Base-by-base conservation (phyloP, 2,329 filamentous ascomycete species). In the Colletotrichum sp. region DNA sequence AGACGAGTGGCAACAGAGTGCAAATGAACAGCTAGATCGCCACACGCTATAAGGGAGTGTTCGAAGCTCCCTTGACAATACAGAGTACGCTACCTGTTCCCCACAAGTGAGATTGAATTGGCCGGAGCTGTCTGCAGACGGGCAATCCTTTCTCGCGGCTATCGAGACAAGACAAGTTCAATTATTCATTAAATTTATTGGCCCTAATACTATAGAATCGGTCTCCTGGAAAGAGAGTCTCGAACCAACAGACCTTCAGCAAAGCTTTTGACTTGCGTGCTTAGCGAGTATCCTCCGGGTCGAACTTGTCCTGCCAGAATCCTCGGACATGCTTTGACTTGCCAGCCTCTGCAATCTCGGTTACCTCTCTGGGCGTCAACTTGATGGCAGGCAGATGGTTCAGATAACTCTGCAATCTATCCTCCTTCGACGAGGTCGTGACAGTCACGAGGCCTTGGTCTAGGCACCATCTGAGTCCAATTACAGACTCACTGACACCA, bases 241-340 rank as follows among this genome's bases (percentile, higher is more conserved):
- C 16, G 28, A 30, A 60, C 3, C 5, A 32, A 12, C 58, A 62
- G 58, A 22, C n/a, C 28, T 10, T 58, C 16, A 62, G 18, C 30
- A 34, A 61, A 61, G 55, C 22, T 1, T 28, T 32, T 30, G n/a
- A 62, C 10, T 62, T 15, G 25, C 5, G 43, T 27, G 13, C 76
- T 79, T 83, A 90, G 22, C 85, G 83, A 74, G 83, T 81, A 79
- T 94, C 92, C 74, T 91, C 86, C 3, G 82, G 82, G 12, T 82
- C 87, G 81, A 91, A 93, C 74, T 86, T 86, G 18, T 88, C 78
- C 3, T 77, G 84, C 91, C 91, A 94, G 81, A 91, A 94, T 0
- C 84, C 89, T 36, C 92, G 87, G 79, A 85, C 91, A 81, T 94
- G 90, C 84, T 92, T 93, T 85, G 91, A 80, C 78, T 85, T 85